These are phyloP conservation scores for Chimonanthus praecox DNA, from an alignment of 164 flowering plant species.

Conservation along the genomic window DNA sequence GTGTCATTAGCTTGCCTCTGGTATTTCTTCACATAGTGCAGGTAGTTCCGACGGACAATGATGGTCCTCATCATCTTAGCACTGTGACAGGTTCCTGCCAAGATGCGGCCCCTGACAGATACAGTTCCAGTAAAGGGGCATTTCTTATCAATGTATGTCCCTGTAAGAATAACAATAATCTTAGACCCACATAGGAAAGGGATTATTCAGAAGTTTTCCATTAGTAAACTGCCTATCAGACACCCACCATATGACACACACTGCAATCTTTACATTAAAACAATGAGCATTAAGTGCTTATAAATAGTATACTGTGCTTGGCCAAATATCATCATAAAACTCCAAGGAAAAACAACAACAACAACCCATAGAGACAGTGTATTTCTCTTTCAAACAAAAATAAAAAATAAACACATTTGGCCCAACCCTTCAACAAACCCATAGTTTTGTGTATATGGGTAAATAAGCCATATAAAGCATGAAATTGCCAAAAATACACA, in stretches of 20 bases:
- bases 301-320: neutral
- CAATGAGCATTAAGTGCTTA: neutral
- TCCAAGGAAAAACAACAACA: no score
- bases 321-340: neutral
- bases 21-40: constrained; percentile 41
- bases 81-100: constrained; percentile 29
- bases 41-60: constrained; percentile 33
- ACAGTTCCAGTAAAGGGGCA: constrained; percentile 27
- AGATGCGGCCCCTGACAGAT: constrained; percentile 35
- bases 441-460: no score
- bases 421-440: no score
- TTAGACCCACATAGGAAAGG: neutral
- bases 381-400: no score
- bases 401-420: no score
- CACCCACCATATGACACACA: neutral
- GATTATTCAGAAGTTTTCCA: no score
- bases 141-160: constrained; percentile 27
- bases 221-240: no score
- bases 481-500: no score
- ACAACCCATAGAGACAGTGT: no score
- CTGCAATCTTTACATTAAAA: no score
- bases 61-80: constrained; percentile 36
- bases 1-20: constrained; percentile 20
- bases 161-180: constrained; percentile 8
- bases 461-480: no score